A percentile compares a stretch with the other conserved stretches of the same genome.
Conservation (phyloP, 371 early-diverging fungal species). For the Zychaea mexicana region DNA sequence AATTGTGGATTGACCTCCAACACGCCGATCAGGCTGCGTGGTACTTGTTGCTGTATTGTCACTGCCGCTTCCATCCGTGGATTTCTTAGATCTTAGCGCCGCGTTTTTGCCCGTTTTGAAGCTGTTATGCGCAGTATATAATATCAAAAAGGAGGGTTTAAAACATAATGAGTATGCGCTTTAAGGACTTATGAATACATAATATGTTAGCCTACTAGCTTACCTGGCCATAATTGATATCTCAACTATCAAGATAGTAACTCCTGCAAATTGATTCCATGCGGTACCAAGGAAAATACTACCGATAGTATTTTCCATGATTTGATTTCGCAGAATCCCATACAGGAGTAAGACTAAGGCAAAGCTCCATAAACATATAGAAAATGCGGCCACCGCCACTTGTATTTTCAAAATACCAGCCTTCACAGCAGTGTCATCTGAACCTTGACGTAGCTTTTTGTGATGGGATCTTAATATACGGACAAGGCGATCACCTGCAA, state of each 20-base stretch:
- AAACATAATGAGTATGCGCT: background rate
- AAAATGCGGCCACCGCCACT: constrained; percentile 9
- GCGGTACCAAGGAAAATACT: constrained; percentile 17
- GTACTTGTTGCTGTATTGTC: background rate
- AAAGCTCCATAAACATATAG: constrained; percentile 20
- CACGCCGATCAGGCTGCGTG: background rate
- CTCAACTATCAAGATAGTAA: constrained; percentile 17
- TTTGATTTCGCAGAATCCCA: constrained; percentile 22
- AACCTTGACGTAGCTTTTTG: background rate
- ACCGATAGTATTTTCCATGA: constrained; percentile 19
- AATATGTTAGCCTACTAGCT: too few relatives aligned
- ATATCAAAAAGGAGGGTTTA: background rate
- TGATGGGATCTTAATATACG: constrained; percentile 32
- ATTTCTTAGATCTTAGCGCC: background rate
- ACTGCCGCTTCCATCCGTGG: background rate
- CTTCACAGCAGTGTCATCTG: background rate
- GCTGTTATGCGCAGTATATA: background rate
- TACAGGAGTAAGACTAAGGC: constrained; percentile 25
- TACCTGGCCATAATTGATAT: constrained; percentile 25
- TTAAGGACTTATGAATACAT: background rate
- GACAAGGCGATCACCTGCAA: constrained; percentile 34
- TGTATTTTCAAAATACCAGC: constrained; percentile 14
- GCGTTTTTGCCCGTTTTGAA: background rate
- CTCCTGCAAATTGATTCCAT: constrained; percentile 20
- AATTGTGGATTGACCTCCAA: background rate